Conservation (phyloP, 1,284 basidiomycete genomes). For the Hypsizygus ulmarius region DNA sequence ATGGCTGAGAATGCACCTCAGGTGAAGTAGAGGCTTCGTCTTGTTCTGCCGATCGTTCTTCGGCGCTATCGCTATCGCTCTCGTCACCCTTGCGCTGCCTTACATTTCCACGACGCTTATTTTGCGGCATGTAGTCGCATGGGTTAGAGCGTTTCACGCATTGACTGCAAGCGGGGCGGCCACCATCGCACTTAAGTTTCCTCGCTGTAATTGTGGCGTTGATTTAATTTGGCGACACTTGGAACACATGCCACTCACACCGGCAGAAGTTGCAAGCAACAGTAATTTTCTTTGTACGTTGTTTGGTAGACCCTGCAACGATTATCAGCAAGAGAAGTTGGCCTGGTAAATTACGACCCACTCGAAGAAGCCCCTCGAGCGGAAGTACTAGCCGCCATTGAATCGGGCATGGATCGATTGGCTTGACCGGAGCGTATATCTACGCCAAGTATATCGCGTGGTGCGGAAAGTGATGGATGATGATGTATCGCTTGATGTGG, state of each 20-base stretch:
- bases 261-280: constrained; percentile 85
- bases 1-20: constrained; percentile 52
- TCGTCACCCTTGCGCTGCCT: constrained; percentile 58
- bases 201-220: constrained; percentile 48
- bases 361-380: constrained; percentile 33
- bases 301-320: constrained; percentile 42
- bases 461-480: constrained; percentile 46
- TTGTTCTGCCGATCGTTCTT: constrained; percentile 53
- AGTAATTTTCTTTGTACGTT: constrained; percentile 75
- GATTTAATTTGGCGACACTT: constrained; percentile 7
- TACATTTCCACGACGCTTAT: constrained; percentile 61
- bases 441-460: constrained; percentile 44
- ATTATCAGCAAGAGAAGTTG: constrained; percentile 12
- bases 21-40: constrained; percentile 68
- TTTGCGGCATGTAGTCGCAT: constrained; percentile 77
- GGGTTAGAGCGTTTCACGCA: constrained; percentile 71
- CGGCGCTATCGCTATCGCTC: constrained; percentile 63
- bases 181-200: constrained; percentile 82
- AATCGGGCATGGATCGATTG: constrained; percentile 39
- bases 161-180: constrained; percentile 73
- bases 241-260: constrained; percentile 47
- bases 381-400: constrained; percentile 30
- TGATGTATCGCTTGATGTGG: constrained; percentile 45
- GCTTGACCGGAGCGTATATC: constrained; percentile 41
- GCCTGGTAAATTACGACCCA: constrained; percentile 22